phyloP scores from a whole-genome alignment of 169 alveolate genomes.

The Besnoitia besnoiti region DNA sequence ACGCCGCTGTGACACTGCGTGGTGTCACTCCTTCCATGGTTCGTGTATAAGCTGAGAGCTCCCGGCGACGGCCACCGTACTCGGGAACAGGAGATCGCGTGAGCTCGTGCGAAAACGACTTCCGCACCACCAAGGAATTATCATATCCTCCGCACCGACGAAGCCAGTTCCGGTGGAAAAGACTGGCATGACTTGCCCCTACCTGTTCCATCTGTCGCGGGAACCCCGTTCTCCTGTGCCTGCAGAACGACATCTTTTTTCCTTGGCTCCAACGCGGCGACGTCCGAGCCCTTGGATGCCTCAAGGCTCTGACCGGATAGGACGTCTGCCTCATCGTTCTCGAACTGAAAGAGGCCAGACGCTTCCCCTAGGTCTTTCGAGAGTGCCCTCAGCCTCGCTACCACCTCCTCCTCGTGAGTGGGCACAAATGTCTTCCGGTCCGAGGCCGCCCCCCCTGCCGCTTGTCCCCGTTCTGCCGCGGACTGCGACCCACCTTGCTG shows the following conservation, averaged over 20 bases:
- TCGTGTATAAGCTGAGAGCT: too few species aligned
- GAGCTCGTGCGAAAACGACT: too few species aligned
- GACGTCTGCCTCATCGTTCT: background rate
- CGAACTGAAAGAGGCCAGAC: background rate
- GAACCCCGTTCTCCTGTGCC: background rate
- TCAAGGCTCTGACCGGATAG: too few species aligned
- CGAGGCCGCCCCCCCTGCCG: background rate
- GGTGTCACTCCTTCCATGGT: too few species aligned
- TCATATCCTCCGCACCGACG: too few species aligned
- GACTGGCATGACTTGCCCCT: background rate
- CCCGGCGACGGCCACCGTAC: too few species aligned
- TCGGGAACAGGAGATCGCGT: too few species aligned
- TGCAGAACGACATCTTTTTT: background rate
- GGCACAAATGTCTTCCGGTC: background rate
- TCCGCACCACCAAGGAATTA: too few species aligned
- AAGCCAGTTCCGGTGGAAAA: background rate
- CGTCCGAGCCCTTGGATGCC: too few species aligned
- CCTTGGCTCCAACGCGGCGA: too few species aligned
- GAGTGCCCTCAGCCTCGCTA: background rate
- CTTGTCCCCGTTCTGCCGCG: background rate
- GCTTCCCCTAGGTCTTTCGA: constrained; percentile 5
- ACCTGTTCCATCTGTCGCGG: background rate
- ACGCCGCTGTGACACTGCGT: too few species aligned
- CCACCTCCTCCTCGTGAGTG: constrained; percentile 15
- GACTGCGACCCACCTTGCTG: background rate